phyloP scores from a whole-genome alignment of 768 basidiomycete genomes.

The Plicaturopsis crispa region DNA sequence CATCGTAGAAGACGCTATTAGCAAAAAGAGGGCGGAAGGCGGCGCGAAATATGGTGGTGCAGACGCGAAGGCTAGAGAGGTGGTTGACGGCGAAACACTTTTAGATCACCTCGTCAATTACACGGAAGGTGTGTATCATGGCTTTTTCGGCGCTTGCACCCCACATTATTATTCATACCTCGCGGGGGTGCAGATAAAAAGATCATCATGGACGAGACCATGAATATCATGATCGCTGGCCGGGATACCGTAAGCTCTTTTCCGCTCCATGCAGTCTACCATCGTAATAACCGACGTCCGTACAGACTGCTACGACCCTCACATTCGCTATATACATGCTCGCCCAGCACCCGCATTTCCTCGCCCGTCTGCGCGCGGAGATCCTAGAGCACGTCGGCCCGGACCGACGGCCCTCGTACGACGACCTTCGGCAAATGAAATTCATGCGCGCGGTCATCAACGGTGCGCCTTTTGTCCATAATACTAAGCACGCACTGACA shows the following conservation, averaged over 20 bases:
- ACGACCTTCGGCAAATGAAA: slow-evolving; percentile 28
- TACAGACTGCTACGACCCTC: slow-evolving; percentile 22
- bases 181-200: slow-evolving; percentile 17
- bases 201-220: slow-evolving; percentile 15
- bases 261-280: too few relatives aligned
- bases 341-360: slow-evolving; percentile 19
- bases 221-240: slow-evolving; percentile 23
- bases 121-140: slow-evolving; percentile 35
- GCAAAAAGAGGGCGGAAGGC: slow-evolving; percentile 11
- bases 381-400: slow-evolving; percentile 19
- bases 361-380: slow-evolving; percentile 21
- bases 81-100: slow-evolving; percentile 34
- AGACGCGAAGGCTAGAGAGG: slow-evolving; percentile 14
- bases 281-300: too few relatives aligned
- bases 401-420: slow-evolving; percentile 1
- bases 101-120: slow-evolving; percentile 45
- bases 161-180: too few relatives aligned
- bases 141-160: too few relatives aligned
- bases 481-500: neutral
- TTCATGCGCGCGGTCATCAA: slow-evolving; percentile 30
- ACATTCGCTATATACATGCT: slow-evolving; percentile 22
- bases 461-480: slow-evolving; percentile 1
- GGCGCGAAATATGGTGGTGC: neutral
- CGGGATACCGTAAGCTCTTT: too few relatives aligned
- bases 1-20: slow-evolving; percentile 28